Percentiles rank a stretch among this genome's conserved stretches.
phyloP scores from a whole-genome alignment of 2,329 filamentous ascomycete species.

The Alternaria arborescens region DNA sequence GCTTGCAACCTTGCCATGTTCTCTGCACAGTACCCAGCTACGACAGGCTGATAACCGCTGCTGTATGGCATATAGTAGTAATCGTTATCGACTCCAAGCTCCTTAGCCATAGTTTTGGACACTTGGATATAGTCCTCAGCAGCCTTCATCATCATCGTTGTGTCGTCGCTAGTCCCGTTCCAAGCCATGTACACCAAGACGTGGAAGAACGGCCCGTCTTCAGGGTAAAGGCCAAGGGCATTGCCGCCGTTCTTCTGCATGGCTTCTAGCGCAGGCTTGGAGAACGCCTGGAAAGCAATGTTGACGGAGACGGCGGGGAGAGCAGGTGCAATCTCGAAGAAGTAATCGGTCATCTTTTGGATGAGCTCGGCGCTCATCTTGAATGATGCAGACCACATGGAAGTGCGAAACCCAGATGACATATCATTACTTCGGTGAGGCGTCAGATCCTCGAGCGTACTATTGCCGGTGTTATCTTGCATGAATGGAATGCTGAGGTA shows the following conservation, averaged over 20 bases:
- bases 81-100: not conserved
- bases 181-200: conserved; percentile 2
- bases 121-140: not conserved
- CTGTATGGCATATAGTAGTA: conserved; percentile 2
- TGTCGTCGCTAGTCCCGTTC: not conserved
- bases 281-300: not conserved
- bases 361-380: not conserved
- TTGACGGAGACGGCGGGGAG: conserved; percentile 1
- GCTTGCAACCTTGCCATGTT: conserved; percentile 41
- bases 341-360: not conserved
- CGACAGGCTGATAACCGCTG: not conserved
- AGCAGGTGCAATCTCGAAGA: not conserved
- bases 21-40: conserved; percentile 53
- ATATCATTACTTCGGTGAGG: not conserved
- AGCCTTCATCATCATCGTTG: not conserved
- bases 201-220: not conserved
- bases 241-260: not conserved
- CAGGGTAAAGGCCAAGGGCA: not conserved
- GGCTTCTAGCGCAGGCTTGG: not conserved
- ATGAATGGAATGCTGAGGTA: no score
- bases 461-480: no score
- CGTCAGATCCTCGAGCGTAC: no score
- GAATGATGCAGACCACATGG: not conserved
- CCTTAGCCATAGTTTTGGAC: not conserved
- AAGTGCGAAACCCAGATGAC: not conserved